Base-by-base conservation (phyloP, 768 basidiomycete genomes). In the Psilocybe cubensis region DNA sequence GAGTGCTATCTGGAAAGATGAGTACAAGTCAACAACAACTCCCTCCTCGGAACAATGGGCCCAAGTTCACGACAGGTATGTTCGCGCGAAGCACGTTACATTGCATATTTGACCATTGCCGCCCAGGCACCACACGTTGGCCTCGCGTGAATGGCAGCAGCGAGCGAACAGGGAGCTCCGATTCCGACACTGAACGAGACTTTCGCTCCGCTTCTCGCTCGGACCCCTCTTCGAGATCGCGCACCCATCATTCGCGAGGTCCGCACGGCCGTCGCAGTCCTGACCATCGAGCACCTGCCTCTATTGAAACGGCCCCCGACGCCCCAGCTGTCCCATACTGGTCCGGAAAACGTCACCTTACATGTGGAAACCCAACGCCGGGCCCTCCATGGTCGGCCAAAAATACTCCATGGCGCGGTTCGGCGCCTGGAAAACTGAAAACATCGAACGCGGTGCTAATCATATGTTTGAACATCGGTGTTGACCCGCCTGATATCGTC, bases 401-500 rank as follows among this genome's bases (percentile, higher is more conserved):
- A 66, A 80, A 86, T 57, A 80, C 83, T 55, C 82, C 87, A 8
- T 97, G 95, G 94, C 87, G 94, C 50, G 85, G 87, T 42, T 80
- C 86, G 10, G 80, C 88, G 0, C 89, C 90, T 2, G 88, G 88
- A 58, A 93, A 95, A 69, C 84, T 96, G 52, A 96, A 96, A 73
- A 98, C 95, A 1, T 86, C 89, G 17, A 89, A 93, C 31, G 96
- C 94, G 2, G 89, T 88, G 1, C 79, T 96, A 4, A 90, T 96
- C 8, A 77, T 98, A 53, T 99, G 97, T 68, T 81, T 99, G 18
- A 98, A 98, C 74, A 94, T 98, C 70, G 96, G 96, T 54, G 92
- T 97, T 44, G 96, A 98, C 68, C 97, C 97, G 17, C 97, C 97
- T 59, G 97, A 99, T 67, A 80, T 98, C 51, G 89, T 98, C 74